These are phyloP conservation scores for Talaromyces adpressus DNA, from an alignment of 495 filamentous ascomycete genomes.

Conservation along the genomic window DNA sequence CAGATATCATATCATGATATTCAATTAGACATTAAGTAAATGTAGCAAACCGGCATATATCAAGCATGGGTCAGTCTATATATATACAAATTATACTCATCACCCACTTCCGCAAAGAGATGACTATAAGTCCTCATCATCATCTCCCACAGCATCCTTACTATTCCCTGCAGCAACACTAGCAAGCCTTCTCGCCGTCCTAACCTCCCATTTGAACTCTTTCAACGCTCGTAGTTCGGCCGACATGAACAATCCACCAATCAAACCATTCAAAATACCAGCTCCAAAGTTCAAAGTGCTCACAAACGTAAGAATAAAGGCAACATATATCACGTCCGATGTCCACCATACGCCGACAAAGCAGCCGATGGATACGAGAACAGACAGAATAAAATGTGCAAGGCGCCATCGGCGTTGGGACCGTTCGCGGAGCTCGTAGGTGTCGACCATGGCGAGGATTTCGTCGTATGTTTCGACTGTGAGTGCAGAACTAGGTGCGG, in stretches of 20 bases:
- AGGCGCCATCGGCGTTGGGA: constrained; percentile 63
- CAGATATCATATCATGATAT: not conserved
- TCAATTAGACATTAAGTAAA: constrained; percentile 10
- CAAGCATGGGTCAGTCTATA: not conserved
- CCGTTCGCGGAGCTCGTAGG: constrained; percentile 61
- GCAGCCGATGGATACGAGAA: constrained; percentile 61
- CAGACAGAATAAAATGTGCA: constrained; percentile 60
- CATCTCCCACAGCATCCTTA: constrained; percentile 5
- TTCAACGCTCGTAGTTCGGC: constrained; percentile 76
- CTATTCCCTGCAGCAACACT: constrained; percentile 14
- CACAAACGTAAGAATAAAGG: constrained; percentile 74
- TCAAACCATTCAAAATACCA: constrained; percentile 75
- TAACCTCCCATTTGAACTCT: constrained; percentile 93
- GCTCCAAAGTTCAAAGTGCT: constrained; percentile 68
- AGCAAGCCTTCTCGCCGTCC: constrained; percentile 49
- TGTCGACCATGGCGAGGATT: constrained; percentile 59
- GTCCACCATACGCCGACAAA: constrained; percentile 82
- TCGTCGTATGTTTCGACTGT: constrained; percentile 59
- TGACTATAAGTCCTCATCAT: constrained; percentile 3
- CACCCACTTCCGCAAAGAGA: not conserved
- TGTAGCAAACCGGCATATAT: not conserved
- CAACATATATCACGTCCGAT: constrained; percentile 58
- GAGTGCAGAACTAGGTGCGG: constrained; percentile 26
- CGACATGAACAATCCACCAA: constrained; percentile 79
- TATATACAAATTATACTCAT: not conserved